Evolutionary conservation across 768 basidiomycete genomes (phyloP).

Genomic region (Phylloporus arenicola): DNA sequence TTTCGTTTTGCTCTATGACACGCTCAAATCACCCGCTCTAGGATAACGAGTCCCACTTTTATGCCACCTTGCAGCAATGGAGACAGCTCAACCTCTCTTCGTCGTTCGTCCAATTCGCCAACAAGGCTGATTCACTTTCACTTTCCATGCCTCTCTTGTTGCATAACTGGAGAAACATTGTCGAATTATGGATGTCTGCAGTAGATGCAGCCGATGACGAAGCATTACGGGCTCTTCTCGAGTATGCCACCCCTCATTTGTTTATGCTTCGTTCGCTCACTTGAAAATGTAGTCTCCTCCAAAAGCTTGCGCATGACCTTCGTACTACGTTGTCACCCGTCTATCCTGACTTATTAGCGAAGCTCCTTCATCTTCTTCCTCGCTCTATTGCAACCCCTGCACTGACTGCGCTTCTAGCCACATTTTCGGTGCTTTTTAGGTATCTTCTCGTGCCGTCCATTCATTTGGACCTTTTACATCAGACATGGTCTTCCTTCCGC

Average conservation of each 20-base stretch:
- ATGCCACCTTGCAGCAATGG: conserved; percentile 68
- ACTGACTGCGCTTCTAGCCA: conserved; percentile 59
- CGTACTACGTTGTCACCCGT: conserved; percentile 67
- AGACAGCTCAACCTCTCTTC: conserved; percentile 75
- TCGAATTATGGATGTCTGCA: conserved; percentile 57
- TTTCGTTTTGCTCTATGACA: not conserved
- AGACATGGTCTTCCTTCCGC: conserved; percentile 56
- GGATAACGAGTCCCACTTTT: conserved; percentile 80
- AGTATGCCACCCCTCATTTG: conserved; percentile 43
- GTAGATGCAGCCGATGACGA: conserved; percentile 63
- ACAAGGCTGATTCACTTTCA: conserved; percentile 53
- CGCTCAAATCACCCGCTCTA: conserved; percentile 23
- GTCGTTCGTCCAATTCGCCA: conserved; percentile 66
- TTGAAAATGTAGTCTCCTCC: conserved; percentile 50
- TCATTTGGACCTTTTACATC: conserved; percentile 45
- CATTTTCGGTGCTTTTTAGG: conserved; percentile 65
- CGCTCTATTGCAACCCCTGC: conserved; percentile 55
- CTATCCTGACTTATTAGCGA: conserved; percentile 50
- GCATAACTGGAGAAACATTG: conserved; percentile 70
- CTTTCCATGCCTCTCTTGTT: conserved; percentile 76
- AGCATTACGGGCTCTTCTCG: conserved; percentile 65
- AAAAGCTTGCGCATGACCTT: conserved; percentile 75
- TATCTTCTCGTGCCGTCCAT: conserved; percentile 64
- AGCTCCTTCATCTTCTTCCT: conserved; percentile 52
- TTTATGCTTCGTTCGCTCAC: conserved; percentile 8